Conservation (phyloP, 306 rosid species). For the Fagus sylvatica region DNA sequence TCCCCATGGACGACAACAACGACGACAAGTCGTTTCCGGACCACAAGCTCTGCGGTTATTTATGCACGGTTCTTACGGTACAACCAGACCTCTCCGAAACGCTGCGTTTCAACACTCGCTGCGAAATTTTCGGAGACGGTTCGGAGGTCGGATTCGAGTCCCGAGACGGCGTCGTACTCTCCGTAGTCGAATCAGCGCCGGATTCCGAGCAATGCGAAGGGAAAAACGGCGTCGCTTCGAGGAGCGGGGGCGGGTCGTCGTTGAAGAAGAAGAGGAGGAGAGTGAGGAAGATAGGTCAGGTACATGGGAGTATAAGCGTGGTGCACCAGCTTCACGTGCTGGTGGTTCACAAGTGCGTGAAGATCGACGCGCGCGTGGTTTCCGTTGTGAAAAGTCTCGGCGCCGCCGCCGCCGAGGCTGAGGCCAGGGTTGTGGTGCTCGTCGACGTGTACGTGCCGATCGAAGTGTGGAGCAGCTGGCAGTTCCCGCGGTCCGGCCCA, state of each 20-base stretch:
- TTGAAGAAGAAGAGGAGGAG: constrained; percentile 27
- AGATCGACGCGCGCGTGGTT: constrained; percentile 52
- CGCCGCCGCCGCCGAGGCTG: constrained; percentile 18
- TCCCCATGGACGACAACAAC: neutral
- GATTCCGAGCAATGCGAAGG: constrained; percentile 32
- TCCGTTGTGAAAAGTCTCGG: constrained; percentile 28
- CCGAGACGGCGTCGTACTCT: constrained; percentile 42
- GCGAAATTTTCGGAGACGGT: constrained; percentile 35
- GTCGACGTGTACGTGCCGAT: constrained; percentile 72
- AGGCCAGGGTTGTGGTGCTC: constrained; percentile 59
- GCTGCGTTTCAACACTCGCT: constrained; percentile 36
- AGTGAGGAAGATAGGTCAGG: constrained; percentile 60
- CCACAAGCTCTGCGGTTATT: constrained; percentile 83
- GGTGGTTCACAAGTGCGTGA: constrained; percentile 53
- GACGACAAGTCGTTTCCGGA: constrained; percentile 37
- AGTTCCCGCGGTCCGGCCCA: constrained; percentile 60
- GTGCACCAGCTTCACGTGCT: constrained; percentile 76
- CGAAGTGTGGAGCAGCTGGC: constrained; percentile 74
- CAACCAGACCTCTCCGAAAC: neutral
- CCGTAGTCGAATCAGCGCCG: constrained; percentile 13
- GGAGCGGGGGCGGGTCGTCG: neutral
- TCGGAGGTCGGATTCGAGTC: constrained; percentile 44
- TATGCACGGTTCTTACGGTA: constrained; percentile 56
- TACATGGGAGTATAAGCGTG: constrained; percentile 79
- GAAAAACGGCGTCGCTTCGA: constrained; percentile 1